Evolutionary conservation across 768 basidiomycete genomes (phyloP).

Genomic region (Lactarius pseudohatsudake): DNA sequence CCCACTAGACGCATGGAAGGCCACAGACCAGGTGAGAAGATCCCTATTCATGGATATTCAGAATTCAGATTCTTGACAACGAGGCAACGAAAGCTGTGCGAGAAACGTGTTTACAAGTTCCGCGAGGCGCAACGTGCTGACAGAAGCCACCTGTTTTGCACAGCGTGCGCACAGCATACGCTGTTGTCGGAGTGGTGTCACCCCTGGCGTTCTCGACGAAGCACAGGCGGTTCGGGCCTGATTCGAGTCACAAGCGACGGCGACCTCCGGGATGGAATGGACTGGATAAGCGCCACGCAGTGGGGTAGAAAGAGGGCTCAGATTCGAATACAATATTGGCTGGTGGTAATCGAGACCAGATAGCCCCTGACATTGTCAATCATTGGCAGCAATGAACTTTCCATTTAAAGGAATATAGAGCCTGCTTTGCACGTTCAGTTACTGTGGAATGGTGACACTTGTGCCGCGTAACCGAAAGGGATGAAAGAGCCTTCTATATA

Average conservation of each 20-base stretch:
- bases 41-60: not conserved
- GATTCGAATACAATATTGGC: not conserved
- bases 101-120: constrained; percentile 1
- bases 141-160: not conserved
- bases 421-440: constrained; percentile 1
- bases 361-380: constrained; percentile 19
- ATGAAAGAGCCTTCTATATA: constrained; percentile 27
- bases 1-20: not conserved
- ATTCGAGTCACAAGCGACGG: constrained; percentile 7
- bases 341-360: constrained; percentile 9
- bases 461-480: constrained; percentile 11
- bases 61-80: not conserved
- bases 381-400: constrained; percentile 18
- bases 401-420: constrained; percentile 6
- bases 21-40: not conserved
- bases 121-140: not conserved
- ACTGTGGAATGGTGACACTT: not conserved
- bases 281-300: not conserved
- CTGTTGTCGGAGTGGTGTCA: constrained; percentile 10
- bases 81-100: not conserved
- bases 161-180: constrained; percentile 19
- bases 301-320: not conserved
- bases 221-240: not conserved
- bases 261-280: not conserved
- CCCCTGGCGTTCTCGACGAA: constrained; percentile 4